phyloP scores from a whole-genome alignment of 23 red algal genomes.

The Gracilaria domingensis region DNA sequence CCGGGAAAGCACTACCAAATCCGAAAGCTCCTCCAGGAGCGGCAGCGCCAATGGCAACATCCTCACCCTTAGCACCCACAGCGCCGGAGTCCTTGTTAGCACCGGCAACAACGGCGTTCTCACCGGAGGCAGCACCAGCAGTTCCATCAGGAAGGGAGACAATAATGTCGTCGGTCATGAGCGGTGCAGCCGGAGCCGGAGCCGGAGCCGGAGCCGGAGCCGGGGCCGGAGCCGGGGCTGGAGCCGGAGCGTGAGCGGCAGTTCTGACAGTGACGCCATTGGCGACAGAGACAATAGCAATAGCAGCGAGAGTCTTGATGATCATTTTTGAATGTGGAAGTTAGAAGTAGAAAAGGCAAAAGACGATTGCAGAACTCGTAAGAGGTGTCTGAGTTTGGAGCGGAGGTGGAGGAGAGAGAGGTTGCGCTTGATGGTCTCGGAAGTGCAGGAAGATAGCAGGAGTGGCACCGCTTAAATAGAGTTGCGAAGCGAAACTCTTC shows the following conservation, averaged over 20 bases:
- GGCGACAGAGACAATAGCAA: conserved; percentile 58
- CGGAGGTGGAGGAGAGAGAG: not conserved
- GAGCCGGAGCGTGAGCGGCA: not conserved
- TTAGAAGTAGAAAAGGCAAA: conserved; percentile 6
- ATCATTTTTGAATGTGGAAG: conserved; percentile 4
- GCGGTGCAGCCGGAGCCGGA: not conserved
- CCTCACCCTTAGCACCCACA: conserved; percentile 60
- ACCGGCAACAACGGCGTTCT: conserved; percentile 54
- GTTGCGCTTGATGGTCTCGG: not conserved
- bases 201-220: conserved; percentile 10
- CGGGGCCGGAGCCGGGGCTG: not conserved
- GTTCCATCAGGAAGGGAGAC: conserved; percentile 44
- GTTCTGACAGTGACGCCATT: conserved; percentile 12
- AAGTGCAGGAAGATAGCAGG: not conserved
- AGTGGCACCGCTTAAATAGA: not conserved
- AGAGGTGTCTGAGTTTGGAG: not conserved
- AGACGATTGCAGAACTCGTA: not conserved
- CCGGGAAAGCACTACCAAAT: conserved; percentile 15
- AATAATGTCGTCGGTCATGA: conserved; percentile 20
- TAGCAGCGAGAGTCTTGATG: conserved; percentile 43
- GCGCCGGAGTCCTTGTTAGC: conserved; percentile 59
- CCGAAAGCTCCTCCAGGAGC: conserved; percentile 56
- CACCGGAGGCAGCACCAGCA: conserved; percentile 43
- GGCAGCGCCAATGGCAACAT: conserved; percentile 48
- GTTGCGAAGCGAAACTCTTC: not conserved